Base-by-base conservation (phyloP, 2,329 filamentous ascomycete species). In the Fusarium sp. region DNA sequence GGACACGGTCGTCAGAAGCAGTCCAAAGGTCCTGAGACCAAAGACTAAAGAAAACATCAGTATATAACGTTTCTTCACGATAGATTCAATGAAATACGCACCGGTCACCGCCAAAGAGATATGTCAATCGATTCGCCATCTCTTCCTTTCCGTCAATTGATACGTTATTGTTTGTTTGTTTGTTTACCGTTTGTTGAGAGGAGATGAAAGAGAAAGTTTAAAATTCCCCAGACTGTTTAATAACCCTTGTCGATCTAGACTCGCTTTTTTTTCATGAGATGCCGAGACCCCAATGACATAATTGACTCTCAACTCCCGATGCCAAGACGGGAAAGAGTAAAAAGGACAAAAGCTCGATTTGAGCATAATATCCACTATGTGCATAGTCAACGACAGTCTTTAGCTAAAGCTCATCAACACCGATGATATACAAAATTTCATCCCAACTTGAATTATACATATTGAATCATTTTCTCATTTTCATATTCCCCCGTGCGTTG, bases 1-100 rank as follows among this genome's bases (percentile, higher is more conserved):
- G 90, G n/a, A 96, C 93, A 34, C 91, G 87, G 82, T 96, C 94
- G 80, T 96, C 93, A 62, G 90, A 91, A 16, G 90, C 85, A 9
- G 88, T 91, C 93, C 93, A 96, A 72, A 89, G 87, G 60, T 83
- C 80, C 2, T 85, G 79, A 24, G 85, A 82, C 92, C 92, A 94
- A 24, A 85, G 84, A 67, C 90, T 92, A 61, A 37, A 34, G 60
- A 38, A 6, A 57, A 14, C 47, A 57, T 77, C 59, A 73, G 70
- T 62, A 11, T 50, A n/a, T 60, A 5, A 11, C 10, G 6, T 10
- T 42, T 29, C 31, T 27, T 31, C 27, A 10, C 29, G n/a, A 14
- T 37, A 45, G 29, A 24, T 29, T 35, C 54, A 9, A 20, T 47
- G 24, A 37, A n/a, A 18, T 24, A 24, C 27, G 34, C 78, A 85